Evolutionary conservation across 2,329 filamentous ascomycete genomes (phyloP), one percentile per base, ranked within the genome.

Genomic region (Hortaea sp.): DNA sequence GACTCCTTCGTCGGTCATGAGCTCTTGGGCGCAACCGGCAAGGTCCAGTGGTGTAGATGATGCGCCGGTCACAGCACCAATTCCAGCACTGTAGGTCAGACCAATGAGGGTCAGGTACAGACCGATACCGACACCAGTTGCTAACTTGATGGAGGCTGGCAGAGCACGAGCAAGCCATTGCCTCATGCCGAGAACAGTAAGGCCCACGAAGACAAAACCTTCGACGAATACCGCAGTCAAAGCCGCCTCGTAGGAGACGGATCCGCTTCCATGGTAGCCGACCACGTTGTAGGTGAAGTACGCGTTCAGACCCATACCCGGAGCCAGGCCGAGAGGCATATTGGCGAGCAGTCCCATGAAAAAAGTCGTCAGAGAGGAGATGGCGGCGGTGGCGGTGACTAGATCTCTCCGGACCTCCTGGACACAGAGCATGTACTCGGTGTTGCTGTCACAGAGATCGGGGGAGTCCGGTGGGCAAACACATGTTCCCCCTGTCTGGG

Each of bases 211-310:
- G 51, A 94, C 81, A 64, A 85, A 85, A 34, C 88, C 88, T 65
- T 94, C 88, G 10, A 92, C 82, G 62, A 94, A 94, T 54, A 92
- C 88, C 45, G 88, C 87, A 4, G 87, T 92, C 34, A 94, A 69
- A 31, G 88, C 88, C 38, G 89, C 75, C 44, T 76, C 65, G 61
- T 86, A 94, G 1, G 85, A 79, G 6, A 94, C 81, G 32, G 75
- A 72, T 2, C 86, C 86, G 20, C 72, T 76, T 39, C 87, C 88
- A 62, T 89, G 82, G 58, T 73, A 79, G 3, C 88, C 88, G 47
- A 94, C 87, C 39, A 87, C 82, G 0, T 79, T 84, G 62, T 85
- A 94, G 28, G 87, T 77, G 61, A 94, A 94, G 64, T 94, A 94
- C 12, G 87, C 87, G 60, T 94, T 94, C 46, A 94, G 66, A 28